These are phyloP conservation scores for Coemansia sp. DNA, from an alignment of 192 early-diverging fungal species.

Conservation along the genomic window DNA sequence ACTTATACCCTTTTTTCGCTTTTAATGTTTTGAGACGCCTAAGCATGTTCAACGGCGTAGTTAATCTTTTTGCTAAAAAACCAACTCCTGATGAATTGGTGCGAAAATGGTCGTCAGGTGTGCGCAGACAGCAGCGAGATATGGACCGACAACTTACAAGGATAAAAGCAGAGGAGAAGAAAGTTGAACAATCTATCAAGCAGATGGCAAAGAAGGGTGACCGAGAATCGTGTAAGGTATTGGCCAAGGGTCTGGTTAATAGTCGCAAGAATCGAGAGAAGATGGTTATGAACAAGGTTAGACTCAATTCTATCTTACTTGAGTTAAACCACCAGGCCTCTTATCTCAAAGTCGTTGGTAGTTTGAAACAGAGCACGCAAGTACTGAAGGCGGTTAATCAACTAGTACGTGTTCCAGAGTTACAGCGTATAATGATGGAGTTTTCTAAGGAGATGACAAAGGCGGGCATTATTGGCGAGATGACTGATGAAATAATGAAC, in stretches of 20 bases:
- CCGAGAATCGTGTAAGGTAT: conserved; percentile 61
- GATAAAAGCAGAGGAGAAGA: conserved; percentile 83
- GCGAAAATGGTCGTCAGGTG: conserved; percentile 84
- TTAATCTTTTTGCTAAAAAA: conserved; percentile 34
- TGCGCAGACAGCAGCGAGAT: conserved; percentile 81
- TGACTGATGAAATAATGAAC: conserved; percentile 89
- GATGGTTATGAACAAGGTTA: conserved; percentile 84
- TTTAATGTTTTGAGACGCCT: too few species aligned
- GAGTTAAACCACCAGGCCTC: conserved; percentile 87
- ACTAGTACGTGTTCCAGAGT: conserved; percentile 82
- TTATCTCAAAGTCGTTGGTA: conserved; percentile 82
- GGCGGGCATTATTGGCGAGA: conserved; percentile 96
- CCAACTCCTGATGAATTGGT: conserved; percentile 63
- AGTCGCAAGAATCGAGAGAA: conserved; percentile 77
- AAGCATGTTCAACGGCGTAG: background rate
- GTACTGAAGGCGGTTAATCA: conserved; percentile 91
- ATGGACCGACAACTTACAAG: conserved; percentile 78
- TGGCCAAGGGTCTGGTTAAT: conserved; percentile 84
- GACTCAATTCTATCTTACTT: conserved; percentile 88
- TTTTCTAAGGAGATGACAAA: conserved; percentile 97
- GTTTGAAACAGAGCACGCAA: conserved; percentile 80
- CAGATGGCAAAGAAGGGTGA: conserved; percentile 88
- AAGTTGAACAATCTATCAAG: conserved; percentile 77
- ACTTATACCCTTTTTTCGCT: too few species aligned
- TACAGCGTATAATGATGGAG: conserved; percentile 82